Evolutionary conservation across 352 stramenopile species (phyloP), one percentile per base, ranked within the genome.

Genomic region (Pythium myriotylum): DNA sequence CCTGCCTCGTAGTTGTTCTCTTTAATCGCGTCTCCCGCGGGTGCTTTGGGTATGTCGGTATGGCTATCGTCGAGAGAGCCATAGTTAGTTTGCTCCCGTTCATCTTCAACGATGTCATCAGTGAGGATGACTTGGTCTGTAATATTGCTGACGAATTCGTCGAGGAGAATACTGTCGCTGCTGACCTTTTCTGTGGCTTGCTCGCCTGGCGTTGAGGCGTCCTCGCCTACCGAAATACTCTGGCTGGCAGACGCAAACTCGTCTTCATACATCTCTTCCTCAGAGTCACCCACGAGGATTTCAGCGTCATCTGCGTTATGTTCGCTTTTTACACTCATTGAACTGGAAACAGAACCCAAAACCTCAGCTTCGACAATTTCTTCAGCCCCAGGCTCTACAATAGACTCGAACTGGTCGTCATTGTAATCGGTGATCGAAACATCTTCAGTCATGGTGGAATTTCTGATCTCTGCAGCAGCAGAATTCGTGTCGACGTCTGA

Each of bases 181-280:
- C 29, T 35, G 5, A 5, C 20, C 20, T 62, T 19, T 14, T 37
- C 43, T 2, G 10, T 20, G 41, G 1, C n/a, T 48, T 26, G 32
- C n/a, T 35, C 10, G 29, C 13, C 37, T 43, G n/a, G n/a, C 37
- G 14, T 40, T 40, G 33, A 40, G 33, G 37, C 37, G 17, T 59
- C 37, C 9, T 56, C 57, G 17, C 5, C 4, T 16, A 20, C 27
- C 13, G 19, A 22, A 9, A 10, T 47, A 39, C 8, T 37, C 29
- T 59, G 35, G n/a, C 41, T 54, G 2, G 14, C 51, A 13, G 42
- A 55, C 2, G 50, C 59, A 51, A 62, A 67, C n/a, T 63, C 60
- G 14, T 68, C 60, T 24, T 58, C 60, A 23, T 68, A 62, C 1
- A 8, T 47, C 16, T 68, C 54, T 14, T 42, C 33, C 3, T 19